A percentile compares a stretch with the other conserved stretches of the same genome.
Evolutionary conservation across 1,284 basidiomycete species (phyloP).

Genomic region (Trichosporon sp.): DNA sequence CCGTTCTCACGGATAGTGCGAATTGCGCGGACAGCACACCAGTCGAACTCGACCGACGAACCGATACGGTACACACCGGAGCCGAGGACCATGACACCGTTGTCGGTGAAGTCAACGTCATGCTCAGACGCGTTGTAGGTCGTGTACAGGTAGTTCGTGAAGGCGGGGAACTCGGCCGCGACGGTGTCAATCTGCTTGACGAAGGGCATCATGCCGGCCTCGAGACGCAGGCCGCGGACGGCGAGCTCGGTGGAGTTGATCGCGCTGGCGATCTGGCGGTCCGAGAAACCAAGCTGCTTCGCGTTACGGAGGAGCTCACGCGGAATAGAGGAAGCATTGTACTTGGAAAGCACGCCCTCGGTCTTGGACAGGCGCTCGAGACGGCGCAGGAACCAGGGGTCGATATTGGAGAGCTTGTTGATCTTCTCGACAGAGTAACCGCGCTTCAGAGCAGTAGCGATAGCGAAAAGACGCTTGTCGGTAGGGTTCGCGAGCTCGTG

Average conservation of each 20-base stretch:
- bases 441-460: constrained; percentile 90
- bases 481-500: constrained; percentile 57
- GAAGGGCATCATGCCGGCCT: constrained; percentile 76
- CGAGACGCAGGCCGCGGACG: constrained; percentile 62
- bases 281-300: constrained; percentile 95
- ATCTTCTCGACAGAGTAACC: constrained; percentile 94
- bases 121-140: constrained; percentile 94
- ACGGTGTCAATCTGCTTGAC: constrained; percentile 99
- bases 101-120: constrained; percentile 81
- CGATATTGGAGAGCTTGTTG: constrained; percentile 94
- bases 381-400: constrained; percentile 94
- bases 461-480: constrained; percentile 92
- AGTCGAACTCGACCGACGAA: constrained; percentile 98
- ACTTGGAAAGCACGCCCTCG: constrained; percentile 63
- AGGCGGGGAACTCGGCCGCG: constrained; percentile 96
- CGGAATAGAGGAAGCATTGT: constrained; percentile 64
- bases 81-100: constrained; percentile 93
- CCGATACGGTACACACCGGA: constrained; percentile 99
- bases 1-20: constrained; percentile 89
- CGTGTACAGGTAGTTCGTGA: constrained; percentile 97
- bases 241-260: constrained; percentile 65
- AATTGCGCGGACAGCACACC: constrained; percentile 97
- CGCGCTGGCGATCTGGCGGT: constrained; percentile 77
- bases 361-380: constrained; percentile 75
- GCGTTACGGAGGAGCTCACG: constrained; percentile 66